Evolutionary conservation across 768 basidiomycete species (phyloP).

Genomic region (Austroboletus eburneus): DNA sequence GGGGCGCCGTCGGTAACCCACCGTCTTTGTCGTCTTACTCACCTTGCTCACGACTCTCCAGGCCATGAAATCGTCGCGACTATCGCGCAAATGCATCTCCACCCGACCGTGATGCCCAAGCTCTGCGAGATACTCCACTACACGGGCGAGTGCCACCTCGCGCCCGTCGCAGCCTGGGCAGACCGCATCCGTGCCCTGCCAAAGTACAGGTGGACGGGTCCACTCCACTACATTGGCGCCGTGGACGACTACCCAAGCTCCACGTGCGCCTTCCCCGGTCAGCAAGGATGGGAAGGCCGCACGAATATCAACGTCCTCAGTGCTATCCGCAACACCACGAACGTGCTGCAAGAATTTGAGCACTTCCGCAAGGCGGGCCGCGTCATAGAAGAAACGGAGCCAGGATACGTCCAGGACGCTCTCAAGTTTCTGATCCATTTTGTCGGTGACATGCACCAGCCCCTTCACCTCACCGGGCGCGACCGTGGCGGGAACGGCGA

Average conservation of each 20-base stretch:
- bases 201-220: conserved; percentile 65
- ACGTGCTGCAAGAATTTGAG: conserved; percentile 51
- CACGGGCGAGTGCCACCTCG: conserved; percentile 63
- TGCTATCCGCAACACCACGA: conserved; percentile 73
- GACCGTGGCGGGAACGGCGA: conserved; percentile 84
- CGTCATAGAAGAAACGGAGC: conserved; percentile 14
- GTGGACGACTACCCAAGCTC: conserved; percentile 73
- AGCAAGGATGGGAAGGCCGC: conserved; percentile 65
- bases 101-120: conserved; percentile 61
- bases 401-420: conserved; percentile 61
- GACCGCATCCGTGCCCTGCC: conserved; percentile 54
- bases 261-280: conserved; percentile 73
- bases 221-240: conserved; percentile 74
- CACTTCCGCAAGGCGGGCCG: conserved; percentile 9
- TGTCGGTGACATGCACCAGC: conserved; percentile 90
- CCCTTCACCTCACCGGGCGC: conserved; percentile 85
- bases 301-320: conserved; percentile 65
- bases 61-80: conserved; percentile 94
- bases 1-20: conserved; percentile 39
- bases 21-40: background rate
- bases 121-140: conserved; percentile 68
- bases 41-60: conserved; percentile 14
- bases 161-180: conserved; percentile 86
- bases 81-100: conserved; percentile 88
- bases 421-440: conserved; percentile 93